phyloP scores from a whole-genome alignment of 345 rosid genomes.

The Physaria fendleri region DNA sequence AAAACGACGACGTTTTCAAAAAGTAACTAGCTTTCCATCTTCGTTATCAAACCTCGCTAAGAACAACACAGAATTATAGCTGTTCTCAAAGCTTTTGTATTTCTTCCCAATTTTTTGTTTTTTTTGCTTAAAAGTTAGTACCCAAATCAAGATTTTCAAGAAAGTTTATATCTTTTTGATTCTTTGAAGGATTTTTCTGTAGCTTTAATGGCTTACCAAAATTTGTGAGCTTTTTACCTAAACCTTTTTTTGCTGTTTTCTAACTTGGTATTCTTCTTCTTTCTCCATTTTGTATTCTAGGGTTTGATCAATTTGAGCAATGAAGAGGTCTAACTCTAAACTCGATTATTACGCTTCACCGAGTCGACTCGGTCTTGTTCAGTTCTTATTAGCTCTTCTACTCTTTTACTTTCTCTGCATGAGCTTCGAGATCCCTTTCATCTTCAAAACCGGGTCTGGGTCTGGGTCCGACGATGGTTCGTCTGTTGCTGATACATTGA shows the following conservation, averaged over 20 bases:
- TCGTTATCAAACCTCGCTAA: no score
- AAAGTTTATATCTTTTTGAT: conserved; percentile 11
- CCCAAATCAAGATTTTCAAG: background rate
- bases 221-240: background rate
- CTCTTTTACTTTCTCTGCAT: conserved; percentile 49
- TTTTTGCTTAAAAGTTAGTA: no score
- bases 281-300: background rate
- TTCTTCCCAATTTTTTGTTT: background rate
- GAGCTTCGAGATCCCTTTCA: conserved; percentile 62
- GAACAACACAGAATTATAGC: background rate
- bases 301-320: conserved; percentile 4
- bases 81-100: conserved; percentile 14
- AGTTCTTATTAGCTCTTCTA: conserved; percentile 45
- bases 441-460: conserved; percentile 38
- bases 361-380: conserved; percentile 48
- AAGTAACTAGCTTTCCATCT: no score
- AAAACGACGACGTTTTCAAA: no score
- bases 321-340: conserved; percentile 33
- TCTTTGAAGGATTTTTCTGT: no score
- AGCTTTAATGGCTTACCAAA: conserved; percentile 18
- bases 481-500: conserved; percentile 29
- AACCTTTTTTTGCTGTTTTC: background rate
- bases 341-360: conserved; percentile 33
- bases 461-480: conserved; percentile 21
- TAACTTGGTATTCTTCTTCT: background rate